Evolutionary conservation across 1,284 basidiomycete genomes (phyloP), one percentile per base, ranked within the genome.

Genomic region (Termitomyces sp.): DNA sequence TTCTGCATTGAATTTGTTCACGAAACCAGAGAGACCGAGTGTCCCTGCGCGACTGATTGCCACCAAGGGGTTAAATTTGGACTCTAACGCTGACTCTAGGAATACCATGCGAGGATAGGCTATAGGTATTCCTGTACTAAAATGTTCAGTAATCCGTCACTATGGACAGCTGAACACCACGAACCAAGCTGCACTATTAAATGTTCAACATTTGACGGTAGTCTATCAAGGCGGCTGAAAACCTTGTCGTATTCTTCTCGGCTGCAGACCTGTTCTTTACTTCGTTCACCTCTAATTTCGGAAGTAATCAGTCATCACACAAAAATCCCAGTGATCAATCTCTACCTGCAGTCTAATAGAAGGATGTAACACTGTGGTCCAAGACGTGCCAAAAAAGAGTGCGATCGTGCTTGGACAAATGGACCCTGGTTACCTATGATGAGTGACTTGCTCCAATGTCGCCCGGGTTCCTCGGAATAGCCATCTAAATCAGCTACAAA

Each of bases 51-150:
- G 79, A 2, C 86, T 88, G 9, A 95, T 73, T 2, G 83, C 78
- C 33, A 87, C 82, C 44, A 94, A 68, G 1, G 93, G 93, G 64
- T 96, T 96, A 49, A 86, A 75, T 67, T 88, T 93, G 43, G 81
- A 85, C 40, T 87, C 87, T 35, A 96, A 71, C n/a, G 84, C 78
- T 34, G 68, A 76, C 68, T 90, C 88, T 57, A 96, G 71, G 67
- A 95, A 93, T 2, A 91, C 90, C 90, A 97, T 91, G 45, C 94
- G 85, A 18, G 94, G 93, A 67, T 97, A 96, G 8, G 91, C 91
- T 58, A 88, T 87, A 0, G 88, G 88, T 48, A 91, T 83, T 9
- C 86, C 81, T 83, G 24, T 45, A 2, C 21, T 19, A 28, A 28
- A 26, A 52, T 14, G 18, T 44, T 45, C 46, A 52, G 35, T 19